Conservation (phyloP, 805 yeast genomes). For the Jamesozyma spencerorum region DNA sequence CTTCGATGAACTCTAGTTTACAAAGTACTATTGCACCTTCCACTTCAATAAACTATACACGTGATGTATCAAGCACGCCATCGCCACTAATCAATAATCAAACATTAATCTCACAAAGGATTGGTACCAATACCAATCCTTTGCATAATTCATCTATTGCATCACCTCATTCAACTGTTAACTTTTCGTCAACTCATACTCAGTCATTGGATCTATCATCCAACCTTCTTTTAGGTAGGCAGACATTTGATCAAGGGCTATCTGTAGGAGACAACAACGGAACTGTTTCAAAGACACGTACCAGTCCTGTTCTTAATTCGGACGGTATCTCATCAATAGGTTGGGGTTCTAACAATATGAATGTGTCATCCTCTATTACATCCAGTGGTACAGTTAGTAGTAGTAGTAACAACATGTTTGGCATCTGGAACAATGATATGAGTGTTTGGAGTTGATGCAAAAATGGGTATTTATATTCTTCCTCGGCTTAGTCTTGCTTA, state of each 20-base stretch:
- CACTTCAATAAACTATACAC: not conserved
- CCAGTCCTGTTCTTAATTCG: not conserved
- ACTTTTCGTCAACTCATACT: not conserved
- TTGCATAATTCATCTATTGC: not conserved
- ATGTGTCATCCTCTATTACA: constrained; percentile 3
- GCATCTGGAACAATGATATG: constrained; percentile 25
- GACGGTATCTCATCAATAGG: constrained; percentile 17
- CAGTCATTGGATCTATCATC: not conserved
- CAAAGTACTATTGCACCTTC: no score
- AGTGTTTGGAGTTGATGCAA: constrained; percentile 31
- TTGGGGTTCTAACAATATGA: constrained; percentile 17
- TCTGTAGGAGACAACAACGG: not conserved
- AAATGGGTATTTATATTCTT: not conserved
- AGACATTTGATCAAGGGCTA: not conserved
- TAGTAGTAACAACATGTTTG: constrained; percentile 4
- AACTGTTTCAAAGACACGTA: not conserved
- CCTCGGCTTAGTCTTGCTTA: no score
- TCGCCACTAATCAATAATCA: not conserved
- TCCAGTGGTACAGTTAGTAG: constrained; percentile 1
- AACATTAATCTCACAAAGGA: not conserved
- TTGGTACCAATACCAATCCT: not conserved
- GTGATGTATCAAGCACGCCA: not conserved
- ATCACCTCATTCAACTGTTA: not conserved
- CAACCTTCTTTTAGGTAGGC: not conserved
- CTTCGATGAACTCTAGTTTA: no score